Conservation (phyloP, 2,329 filamentous ascomycete genomes). For the Colletotrichum plurivorum region DNA sequence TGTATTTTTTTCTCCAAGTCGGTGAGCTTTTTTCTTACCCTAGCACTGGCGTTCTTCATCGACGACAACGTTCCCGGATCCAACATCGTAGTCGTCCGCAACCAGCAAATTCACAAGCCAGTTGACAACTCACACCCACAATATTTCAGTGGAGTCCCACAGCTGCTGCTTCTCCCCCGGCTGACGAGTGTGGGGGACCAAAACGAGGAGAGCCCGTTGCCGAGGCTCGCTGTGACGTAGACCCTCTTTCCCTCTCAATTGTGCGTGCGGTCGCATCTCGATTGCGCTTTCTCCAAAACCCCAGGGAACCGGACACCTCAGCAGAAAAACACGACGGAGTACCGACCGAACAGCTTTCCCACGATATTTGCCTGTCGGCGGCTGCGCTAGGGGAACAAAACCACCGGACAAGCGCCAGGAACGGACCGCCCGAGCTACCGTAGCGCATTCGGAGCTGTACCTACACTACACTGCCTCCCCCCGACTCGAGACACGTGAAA, state of each 20-base stretch:
- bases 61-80: neutral
- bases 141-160: neutral
- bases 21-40: too few species aligned
- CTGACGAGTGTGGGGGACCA: slow-evolving; percentile 21
- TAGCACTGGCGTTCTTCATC: too few species aligned
- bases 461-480: too few species aligned
- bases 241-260: neutral
- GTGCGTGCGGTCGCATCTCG: neutral
- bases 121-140: neutral
- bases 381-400: too few species aligned
- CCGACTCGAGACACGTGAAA: too few species aligned
- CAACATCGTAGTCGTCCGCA: neutral
- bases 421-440: slow-evolving; percentile 33
- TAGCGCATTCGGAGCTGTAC: too few species aligned
- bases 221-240: slow-evolving; percentile 39
- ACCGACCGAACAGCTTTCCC: slow-evolving; percentile 7
- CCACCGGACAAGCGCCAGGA: slow-evolving; percentile 28
- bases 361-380: too few species aligned
- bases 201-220: slow-evolving; percentile 4
- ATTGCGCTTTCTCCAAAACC: neutral
- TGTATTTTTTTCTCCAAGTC: neutral
- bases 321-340: slow-evolving; percentile 25
- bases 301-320: neutral
- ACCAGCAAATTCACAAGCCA: slow-evolving; percentile 3
- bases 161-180: neutral